Evolutionary conservation across 495 filamentous ascomycete species (phyloP).

Genomic region (Cercophora scortea): DNA sequence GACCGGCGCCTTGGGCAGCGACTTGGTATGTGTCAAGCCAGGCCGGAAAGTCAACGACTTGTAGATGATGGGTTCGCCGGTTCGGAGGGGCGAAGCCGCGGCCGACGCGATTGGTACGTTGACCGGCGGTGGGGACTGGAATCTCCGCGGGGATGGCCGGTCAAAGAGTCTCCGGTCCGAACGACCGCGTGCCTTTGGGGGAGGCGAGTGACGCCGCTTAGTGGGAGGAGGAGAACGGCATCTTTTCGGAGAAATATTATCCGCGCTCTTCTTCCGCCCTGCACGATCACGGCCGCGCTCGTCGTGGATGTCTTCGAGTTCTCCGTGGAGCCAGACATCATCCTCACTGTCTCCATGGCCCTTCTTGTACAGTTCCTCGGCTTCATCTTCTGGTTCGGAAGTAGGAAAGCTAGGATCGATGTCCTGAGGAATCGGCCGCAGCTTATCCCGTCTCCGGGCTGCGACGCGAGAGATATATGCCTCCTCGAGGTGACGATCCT

Average conservation of each 20-base stretch:
- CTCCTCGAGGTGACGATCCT: conserved; percentile 88
- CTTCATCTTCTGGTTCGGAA: conserved; percentile 80
- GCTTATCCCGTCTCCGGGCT: conserved; percentile 70
- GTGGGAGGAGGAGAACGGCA: conserved; percentile 39
- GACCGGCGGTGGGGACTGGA: conserved; percentile 55
- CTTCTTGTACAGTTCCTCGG: conserved; percentile 49
- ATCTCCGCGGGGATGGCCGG: conserved; percentile 59
- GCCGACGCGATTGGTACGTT: conserved; percentile 32
- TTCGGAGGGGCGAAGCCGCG: conserved; percentile 30
- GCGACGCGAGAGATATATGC: conserved; percentile 84
- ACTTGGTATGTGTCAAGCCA: conserved; percentile 64
- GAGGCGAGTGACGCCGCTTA: conserved; percentile 36
- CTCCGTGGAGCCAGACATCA: conserved; percentile 48
- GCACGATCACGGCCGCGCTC: conserved; percentile 29
- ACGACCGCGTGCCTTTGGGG: conserved; percentile 37
- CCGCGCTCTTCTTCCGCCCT: conserved; percentile 29
- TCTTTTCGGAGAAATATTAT: conserved; percentile 31
- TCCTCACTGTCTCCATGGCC: conserved; percentile 48
- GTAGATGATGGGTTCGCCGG: conserved; percentile 32
- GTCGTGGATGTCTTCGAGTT: conserved; percentile 48
- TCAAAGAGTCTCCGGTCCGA: conserved; percentile 56
- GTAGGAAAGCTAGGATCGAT: conserved; percentile 97
- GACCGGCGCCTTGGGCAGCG: conserved; percentile 64
- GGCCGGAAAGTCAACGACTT: conserved; percentile 57
- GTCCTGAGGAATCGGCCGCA: conserved; percentile 76